Conservation (phyloP, 2,329 filamentous ascomycete species). For the Diaporthe amygdali region DNA sequence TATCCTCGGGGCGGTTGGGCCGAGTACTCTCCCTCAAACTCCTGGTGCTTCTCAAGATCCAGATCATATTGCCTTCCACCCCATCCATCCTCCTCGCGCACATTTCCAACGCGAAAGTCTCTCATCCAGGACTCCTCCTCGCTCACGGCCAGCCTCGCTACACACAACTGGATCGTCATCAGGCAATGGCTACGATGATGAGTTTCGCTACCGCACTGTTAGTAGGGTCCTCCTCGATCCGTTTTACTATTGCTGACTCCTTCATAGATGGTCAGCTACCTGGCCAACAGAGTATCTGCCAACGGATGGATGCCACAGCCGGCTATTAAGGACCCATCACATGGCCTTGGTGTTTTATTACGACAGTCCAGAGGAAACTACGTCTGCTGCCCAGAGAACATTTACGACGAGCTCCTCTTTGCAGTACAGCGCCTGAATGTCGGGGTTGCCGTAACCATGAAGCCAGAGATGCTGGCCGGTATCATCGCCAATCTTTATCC, state of each 20-base stretch:
- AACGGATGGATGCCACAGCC: slow-evolving; percentile 37
- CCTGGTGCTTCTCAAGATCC: background rate
- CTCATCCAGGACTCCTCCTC: slow-evolving; percentile 2
- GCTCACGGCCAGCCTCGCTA: slow-evolving; percentile 19
- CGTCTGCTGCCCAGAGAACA: slow-evolving; percentile 43
- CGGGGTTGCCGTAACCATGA: slow-evolving; percentile 54
- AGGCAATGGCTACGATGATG: slow-evolving; percentile 32
- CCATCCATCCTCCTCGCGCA: slow-evolving; percentile 3
- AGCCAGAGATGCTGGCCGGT: slow-evolving; percentile 49
- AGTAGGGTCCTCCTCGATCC: background rate
- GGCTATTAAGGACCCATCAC: slow-evolving; percentile 27
- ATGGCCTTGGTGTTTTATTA: slow-evolving; percentile 42
- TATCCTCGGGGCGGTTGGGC: background rate
- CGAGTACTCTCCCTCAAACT: background rate
- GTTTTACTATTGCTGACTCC: background rate
- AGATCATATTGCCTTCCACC: background rate
- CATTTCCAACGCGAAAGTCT: slow-evolving; percentile 15
- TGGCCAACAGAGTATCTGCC: slow-evolving; percentile 35
- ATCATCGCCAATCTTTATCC: slow-evolving; percentile 47
- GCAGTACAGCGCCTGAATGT: slow-evolving; percentile 51
- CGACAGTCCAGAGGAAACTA: slow-evolving; percentile 46
- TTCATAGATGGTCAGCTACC: slow-evolving; percentile 37
- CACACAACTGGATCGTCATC: slow-evolving; percentile 19
- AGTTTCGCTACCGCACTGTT: slow-evolving; percentile 38
- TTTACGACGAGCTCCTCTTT: slow-evolving; percentile 43